Base-by-base conservation (phyloP, 2,329 filamentous ascomycete species). In the Aspergillus candidus region DNA sequence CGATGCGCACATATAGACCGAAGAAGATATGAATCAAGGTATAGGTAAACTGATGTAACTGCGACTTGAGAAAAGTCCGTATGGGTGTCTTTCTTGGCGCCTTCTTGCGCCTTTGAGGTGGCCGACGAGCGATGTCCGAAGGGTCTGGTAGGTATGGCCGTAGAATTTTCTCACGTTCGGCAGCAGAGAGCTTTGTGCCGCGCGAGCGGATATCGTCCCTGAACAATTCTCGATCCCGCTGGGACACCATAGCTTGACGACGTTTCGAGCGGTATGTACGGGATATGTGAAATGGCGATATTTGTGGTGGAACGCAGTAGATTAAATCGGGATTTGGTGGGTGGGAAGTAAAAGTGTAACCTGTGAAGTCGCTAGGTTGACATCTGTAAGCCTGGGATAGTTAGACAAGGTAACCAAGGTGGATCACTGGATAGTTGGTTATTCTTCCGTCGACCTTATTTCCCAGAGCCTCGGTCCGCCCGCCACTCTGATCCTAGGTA, bases 1-100 rank as follows among this genome's bases (percentile, higher is more conserved):
- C 83, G 46, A 88, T 69, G 50, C 89, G 85, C 54, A 96, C 84
- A 65, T 93, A 94, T 52, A 97, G 72, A 6, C 88, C 91, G 70
- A 95, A 97, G 54, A 95, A 64, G 50, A 84, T 77, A 60, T 95
- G 88, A 31, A 72, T 70, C 32, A 69, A 34, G 15, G 69, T 66
- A 48, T 72, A 73, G 22, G 68, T 49, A n/a, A 74, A 48, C 35
- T 65, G 63, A 44, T 74, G 62, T 3, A 73, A 44, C 46, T 71
- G 70, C 6, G 63, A 63, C 48, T 65, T 71, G 34, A 74, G 38
- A 45, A 73, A 73, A 3, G 63, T 62, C 35, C 70, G 68, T 27
- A 74, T 62, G 11, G 71, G 65, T n/a, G 61, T 68, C 48, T 58
- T 66, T 38, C 58, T 55, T n/a, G 51, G 40, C 35, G 39, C 22